A percentile compares a stretch with the other conserved stretches of the same genome.
Conservation (phyloP, 495 filamentous ascomycete genomes). For the Penicillium malachiteum region DNA sequence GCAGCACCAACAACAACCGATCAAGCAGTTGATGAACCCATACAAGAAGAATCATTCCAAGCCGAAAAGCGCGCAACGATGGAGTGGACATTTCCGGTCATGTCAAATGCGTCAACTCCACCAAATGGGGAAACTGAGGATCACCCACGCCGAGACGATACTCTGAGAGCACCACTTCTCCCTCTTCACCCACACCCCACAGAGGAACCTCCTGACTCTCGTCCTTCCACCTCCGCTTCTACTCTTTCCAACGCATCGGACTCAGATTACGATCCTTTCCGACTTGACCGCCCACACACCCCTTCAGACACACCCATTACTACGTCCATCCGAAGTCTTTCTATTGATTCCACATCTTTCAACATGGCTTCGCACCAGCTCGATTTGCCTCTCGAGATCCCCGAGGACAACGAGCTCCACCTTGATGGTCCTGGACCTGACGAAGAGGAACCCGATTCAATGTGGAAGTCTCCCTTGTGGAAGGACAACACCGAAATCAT, state of each 20-base stretch:
- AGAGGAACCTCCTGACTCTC: slow-evolving; percentile 30
- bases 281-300: slow-evolving; percentile 40
- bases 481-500: slow-evolving; percentile 10
- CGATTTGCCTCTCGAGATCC: not conserved
- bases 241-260: slow-evolving; percentile 36
- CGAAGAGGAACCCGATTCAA: slow-evolving; percentile 29
- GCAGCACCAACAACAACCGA: slow-evolving; percentile 9
- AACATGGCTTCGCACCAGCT: not conserved
- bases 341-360: slow-evolving; percentile 10
- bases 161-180: slow-evolving; percentile 34
- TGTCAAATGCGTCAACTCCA: slow-evolving; percentile 15
- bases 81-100: slow-evolving; percentile 51
- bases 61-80: slow-evolving; percentile 39
- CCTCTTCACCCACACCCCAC: slow-evolving; percentile 15
- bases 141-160: slow-evolving; percentile 26
- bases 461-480: slow-evolving; percentile 25
- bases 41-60: slow-evolving; percentile 20
- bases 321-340: slow-evolving; percentile 11
- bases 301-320: slow-evolving; percentile 17
- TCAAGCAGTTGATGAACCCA: slow-evolving; percentile 13
- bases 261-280: slow-evolving; percentile 47
- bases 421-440: slow-evolving; percentile 47
- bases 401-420: slow-evolving; percentile 9
- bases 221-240: slow-evolving; percentile 44
- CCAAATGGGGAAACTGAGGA: too few species aligned